phyloP scores from a whole-genome alignment of 2,329 filamentous ascomycete species.

The Amauroascus verrucosus region DNA sequence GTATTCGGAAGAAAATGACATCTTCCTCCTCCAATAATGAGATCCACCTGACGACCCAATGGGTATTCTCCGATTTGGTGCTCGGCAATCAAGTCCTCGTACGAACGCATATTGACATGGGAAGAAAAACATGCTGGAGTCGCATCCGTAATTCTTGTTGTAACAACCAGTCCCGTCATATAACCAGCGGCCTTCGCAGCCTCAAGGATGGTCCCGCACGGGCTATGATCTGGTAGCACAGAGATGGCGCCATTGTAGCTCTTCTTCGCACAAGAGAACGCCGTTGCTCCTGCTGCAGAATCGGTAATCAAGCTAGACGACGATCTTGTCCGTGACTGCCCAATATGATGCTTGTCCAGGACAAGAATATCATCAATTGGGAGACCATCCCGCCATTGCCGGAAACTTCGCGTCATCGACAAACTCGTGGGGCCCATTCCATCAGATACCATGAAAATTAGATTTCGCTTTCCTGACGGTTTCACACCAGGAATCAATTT shows the following conservation, averaged over 20 bases:
- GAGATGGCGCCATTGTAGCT: constrained; percentile 96
- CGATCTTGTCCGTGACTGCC: constrained; percentile 76
- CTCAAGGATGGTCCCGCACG: constrained; percentile 87
- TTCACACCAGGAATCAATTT: constrained; percentile 33
- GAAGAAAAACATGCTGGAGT: constrained; percentile 92
- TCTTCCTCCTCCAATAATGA: constrained; percentile 85
- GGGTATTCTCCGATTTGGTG: constrained; percentile 86
- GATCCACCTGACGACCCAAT: constrained; percentile 74
- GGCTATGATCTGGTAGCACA: constrained; percentile 69
- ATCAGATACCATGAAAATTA: constrained; percentile 98
- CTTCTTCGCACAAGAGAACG: constrained; percentile 86
- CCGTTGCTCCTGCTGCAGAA: constrained; percentile 91
- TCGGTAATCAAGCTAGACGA: constrained; percentile 82
- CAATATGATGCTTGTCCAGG: constrained; percentile 82
- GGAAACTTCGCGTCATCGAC: constrained; percentile 73
- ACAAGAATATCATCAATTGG: constrained; percentile 64
- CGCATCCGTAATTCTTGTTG: constrained; percentile 87
- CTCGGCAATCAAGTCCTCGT: constrained; percentile 83
- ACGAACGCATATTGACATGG: constrained; percentile 66
- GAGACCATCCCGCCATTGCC: constrained; percentile 65
- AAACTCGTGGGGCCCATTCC: constrained; percentile 95
- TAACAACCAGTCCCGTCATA: constrained; percentile 86
- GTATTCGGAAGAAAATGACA: constrained; percentile 87
- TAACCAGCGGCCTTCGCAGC: constrained; percentile 88
- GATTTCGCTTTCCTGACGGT: constrained; percentile 65